Base-by-base conservation (phyloP, 2,329 filamentous ascomycete genomes). In the Scolecobasidium constrictum region DNA sequence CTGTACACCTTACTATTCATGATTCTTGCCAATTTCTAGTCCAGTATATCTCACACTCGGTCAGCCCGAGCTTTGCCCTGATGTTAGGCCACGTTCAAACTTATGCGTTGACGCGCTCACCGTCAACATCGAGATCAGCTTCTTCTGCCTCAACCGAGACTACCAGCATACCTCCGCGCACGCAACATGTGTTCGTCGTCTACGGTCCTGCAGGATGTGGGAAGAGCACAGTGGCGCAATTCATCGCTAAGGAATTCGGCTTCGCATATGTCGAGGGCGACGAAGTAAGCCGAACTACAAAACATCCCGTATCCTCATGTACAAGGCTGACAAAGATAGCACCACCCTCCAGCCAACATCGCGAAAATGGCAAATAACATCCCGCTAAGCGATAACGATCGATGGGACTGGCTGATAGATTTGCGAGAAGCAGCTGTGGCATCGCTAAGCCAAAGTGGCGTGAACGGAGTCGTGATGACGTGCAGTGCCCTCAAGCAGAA, bases 131-230 rank as follows among this genome's bases (percentile, higher is more conserved):
- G n/a, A n/a, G n/a, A n/a, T n/a, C n/a, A n/a, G n/a, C n/a, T n/a
- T 42, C 46, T 12, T 26, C 37, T 15, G n/a, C n/a, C n/a, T n/a
- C n/a, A n/a, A n/a, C n/a, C n/a, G n/a, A n/a, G n/a, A n/a, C n/a
- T n/a, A n/a, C n/a, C n/a, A n/a, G n/a, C n/a, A n/a, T n/a, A n/a
- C n/a, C n/a, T n/a, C n/a, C n/a, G n/a, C n/a, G n/a, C n/a, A n/a
- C n/a, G n/a, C n/a, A n/a, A 49, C 66, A 71, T 55, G 68, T 71
- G 43, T 67, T 68, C 56, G 64, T 72, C 49, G 64, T 73, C 20
- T 71, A 68, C 15, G 71, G 70, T 4, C 69, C 69, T 16, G 69
- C 69, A 41, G 71, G 71, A 23, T 71, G 69, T 48, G 70, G 70
- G 19, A 74, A 74, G 59, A 72, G 65, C 46, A 71, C 68, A 5